A percentile compares a stretch with the other conserved stretches of the same genome.
phyloP scores from a whole-genome alignment of 108 stramenopile genomes.

The Discostella stelligeroides region DNA sequence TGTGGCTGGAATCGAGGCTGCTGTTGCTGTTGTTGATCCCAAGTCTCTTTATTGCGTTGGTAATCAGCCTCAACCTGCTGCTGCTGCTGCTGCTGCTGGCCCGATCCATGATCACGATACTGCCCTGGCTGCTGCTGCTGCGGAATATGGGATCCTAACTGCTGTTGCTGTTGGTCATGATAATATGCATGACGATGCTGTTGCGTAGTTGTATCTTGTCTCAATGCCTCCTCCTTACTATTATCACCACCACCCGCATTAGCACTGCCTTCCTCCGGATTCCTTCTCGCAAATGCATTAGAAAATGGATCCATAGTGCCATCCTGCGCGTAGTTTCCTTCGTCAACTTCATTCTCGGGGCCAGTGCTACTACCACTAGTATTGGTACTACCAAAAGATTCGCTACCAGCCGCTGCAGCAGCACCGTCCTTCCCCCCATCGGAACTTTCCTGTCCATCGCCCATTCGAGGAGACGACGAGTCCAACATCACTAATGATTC shows the following conservation, averaged over 20 bases:
- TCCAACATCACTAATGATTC: not conserved
- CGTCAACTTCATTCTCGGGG: too few relatives aligned
- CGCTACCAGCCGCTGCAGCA: not conserved
- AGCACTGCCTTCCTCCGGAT: too few relatives aligned
- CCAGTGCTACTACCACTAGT: too few relatives aligned
- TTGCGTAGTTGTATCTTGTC: constrained; percentile 6
- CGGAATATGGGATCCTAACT: constrained; percentile 2
- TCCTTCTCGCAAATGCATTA: constrained; percentile 38
- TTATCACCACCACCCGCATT: not conserved
- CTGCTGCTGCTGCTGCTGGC: constrained; percentile 10
- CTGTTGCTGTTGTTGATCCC: constrained; percentile 10
- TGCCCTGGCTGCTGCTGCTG: constrained; percentile 4
- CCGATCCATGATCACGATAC: constrained; percentile 3
- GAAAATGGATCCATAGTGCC: constrained; percentile 42
- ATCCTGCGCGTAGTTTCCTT: not conserved
- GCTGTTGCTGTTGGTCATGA: not conserved
- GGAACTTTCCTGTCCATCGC: constrained; percentile 6
- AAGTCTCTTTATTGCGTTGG: too few relatives aligned
- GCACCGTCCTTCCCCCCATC: not conserved
- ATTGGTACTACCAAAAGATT: not conserved
- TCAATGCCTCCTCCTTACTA: not conserved
- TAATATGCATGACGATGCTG: not conserved
- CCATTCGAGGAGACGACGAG: not conserved
- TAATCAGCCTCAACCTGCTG: too few relatives aligned
- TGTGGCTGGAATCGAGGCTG: constrained; percentile 6